These are phyloP conservation scores for Gossypium mustelinum DNA, from an alignment of 345 rosid genomes.

Conservation along the genomic window DNA sequence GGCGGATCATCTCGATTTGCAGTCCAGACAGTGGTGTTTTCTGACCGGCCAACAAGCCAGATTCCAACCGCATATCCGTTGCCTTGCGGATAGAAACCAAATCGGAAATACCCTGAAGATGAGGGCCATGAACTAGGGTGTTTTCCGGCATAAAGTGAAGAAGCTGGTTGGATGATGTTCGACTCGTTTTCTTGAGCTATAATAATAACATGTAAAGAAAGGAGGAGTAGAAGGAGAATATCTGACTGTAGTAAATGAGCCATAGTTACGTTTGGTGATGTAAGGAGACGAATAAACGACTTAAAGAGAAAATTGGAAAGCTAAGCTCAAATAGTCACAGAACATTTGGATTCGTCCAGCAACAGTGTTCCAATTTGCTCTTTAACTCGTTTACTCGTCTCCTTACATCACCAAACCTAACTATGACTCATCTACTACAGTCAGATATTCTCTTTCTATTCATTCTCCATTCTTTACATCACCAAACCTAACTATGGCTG, in stretches of 20 bases:
- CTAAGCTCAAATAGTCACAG: too few species aligned
- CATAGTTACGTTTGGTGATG: not conserved
- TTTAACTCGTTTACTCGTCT: too few species aligned
- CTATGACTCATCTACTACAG: not conserved
- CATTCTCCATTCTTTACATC: not conserved
- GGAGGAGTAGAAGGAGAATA: not conserved
- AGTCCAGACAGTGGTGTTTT: constrained; percentile 2
- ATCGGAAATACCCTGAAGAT: constrained; percentile 30
- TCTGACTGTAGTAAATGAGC: not conserved
- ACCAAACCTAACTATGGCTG: too few species aligned
- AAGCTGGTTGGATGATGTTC: not conserved
- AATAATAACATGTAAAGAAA: not conserved
- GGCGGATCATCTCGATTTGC: constrained; percentile 6
- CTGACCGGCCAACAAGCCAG: constrained; percentile 19
- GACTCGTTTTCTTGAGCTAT: constrained; percentile 11
- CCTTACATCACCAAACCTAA: too few species aligned
- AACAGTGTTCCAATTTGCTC: too few species aligned
- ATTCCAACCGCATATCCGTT: constrained; percentile 25
- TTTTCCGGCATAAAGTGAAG: not conserved
- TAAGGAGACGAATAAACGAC: too few species aligned
- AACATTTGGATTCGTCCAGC: too few species aligned
- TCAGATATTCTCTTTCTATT: not conserved
- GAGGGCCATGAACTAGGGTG: constrained; percentile 31
- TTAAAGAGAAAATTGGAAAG: too few species aligned
- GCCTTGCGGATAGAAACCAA: constrained; percentile 31